Base-by-base conservation (phyloP, 129 eudicot species). In the Logfia minima region DNA sequence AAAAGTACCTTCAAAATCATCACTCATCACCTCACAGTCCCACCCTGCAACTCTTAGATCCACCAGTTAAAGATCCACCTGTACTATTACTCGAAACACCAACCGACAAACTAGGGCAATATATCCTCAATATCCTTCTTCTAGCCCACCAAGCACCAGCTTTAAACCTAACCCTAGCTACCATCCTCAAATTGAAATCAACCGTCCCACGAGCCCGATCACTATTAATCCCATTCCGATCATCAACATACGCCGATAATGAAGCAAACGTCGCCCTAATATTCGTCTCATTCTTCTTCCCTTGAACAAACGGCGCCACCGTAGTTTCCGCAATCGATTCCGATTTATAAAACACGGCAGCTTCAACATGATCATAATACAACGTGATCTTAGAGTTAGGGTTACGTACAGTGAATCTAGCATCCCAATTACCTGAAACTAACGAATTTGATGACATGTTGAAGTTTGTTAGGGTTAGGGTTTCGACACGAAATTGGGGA, bases 91-190 rank as follows among this genome's bases (percentile, higher is more conserved):
- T 37, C 18, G 83, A 70, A 69, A 87, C 23, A 4, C 72, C 79
- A 16, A 93, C 80, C 0, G 79, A 13, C 72, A 93, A 80, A 69
- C 82, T 81, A 1, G 85, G 84, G 29, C 98, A 93, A 55, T 52
- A 77, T 43, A 89, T 88, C 87, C 81, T 85, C 80, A 90, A 28
- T 28, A 72, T 55, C 79, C 98, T 76, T 67, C 90, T 72, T 80
- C 93, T 82, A 3, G 97, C 87, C 80, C 91, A 80, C 98, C 97
- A 93, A 2, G 83, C 85, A 31, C 92, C 89, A 0, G 97, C 91
- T 79, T 81, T 87, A 31, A 90, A 93, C 84, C 83, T 65, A 61
- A 89, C 90, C 75, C 85, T 68, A n/a, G 87, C 91, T 32, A 85
- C 24, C 90, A 93, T 61, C 84, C 87, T 85, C 74, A 88, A 68